phyloP scores from a whole-genome alignment of 83 land plant species.

The Picea abies region DNA sequence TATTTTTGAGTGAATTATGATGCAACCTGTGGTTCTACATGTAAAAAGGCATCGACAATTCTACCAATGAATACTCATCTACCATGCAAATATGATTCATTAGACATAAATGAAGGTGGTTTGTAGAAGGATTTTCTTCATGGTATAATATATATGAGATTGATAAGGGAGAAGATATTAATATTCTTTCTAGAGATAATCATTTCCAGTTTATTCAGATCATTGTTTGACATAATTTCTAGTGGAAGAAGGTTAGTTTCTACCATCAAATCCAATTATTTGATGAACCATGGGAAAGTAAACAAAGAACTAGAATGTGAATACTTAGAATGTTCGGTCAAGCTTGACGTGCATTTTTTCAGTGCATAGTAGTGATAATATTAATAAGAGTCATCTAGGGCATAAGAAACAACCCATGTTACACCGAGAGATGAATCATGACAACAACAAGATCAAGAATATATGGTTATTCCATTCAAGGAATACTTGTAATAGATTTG shows the following conservation, averaged over 20 bases:
- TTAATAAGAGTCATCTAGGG: not conserved
- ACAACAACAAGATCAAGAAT: conserved; percentile 10
- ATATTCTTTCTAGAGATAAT: not conserved
- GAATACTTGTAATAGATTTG: too few species aligned
- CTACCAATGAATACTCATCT: not conserved
- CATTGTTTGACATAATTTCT: not conserved
- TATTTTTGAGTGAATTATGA: not conserved
- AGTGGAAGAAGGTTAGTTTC: not conserved
- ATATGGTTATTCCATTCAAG: not conserved
- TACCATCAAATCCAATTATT: not conserved
- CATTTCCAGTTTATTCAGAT: not conserved
- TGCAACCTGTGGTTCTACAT: not conserved
- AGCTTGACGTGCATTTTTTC: not conserved
- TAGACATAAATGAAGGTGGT: not conserved
- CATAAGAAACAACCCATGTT: not conserved
- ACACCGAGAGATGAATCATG: not conserved
- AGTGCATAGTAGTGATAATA: not conserved
- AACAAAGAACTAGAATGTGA: not conserved
- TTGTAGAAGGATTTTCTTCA: not conserved
- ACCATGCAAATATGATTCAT: not conserved
- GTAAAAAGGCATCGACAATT: not conserved
- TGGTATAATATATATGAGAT: not conserved
- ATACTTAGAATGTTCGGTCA: not conserved
- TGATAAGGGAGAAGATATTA: conserved; percentile 8
- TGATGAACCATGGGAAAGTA: too few species aligned